Base-by-base conservation (phyloP, 2,329 filamentous ascomycete genomes). In the Proliferodiscus dingleyae region DNA sequence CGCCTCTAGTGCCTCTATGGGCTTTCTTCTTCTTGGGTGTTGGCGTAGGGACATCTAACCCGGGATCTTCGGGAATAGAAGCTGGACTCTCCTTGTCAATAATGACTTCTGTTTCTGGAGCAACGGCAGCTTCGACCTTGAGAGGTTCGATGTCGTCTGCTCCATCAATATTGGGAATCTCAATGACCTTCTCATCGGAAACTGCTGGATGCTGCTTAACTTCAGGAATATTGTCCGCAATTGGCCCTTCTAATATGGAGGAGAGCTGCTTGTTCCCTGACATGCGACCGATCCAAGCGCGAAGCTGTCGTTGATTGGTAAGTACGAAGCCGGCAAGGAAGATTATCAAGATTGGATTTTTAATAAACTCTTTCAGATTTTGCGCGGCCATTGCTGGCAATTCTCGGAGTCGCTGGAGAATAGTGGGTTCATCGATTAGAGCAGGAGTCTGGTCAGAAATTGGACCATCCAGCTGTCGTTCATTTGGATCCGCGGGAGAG, bases 1-100 rank as follows among this genome's bases (percentile, higher is more conserved):
- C 85, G 18, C 85, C 86, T 38, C 86, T 77, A n/a, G 79, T 75
- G 3, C 86, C 86, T 45, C 85, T 74, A 45, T 85, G 83, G 0
- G 78, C 74, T 62, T 84, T 87, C 61, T 80, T 84, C 64, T 84
- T 83, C 58, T 57, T 60, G 29, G 50, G 40, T 33, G 59, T 59
- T 29, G 43, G 36, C 32, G 38, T 26, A n/a, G 30, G n/a, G 9
- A 21, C 34, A 16, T 67, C 61, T 26, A 60, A 58, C 16, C 13
- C 19, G 13, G 41, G 42, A 24, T 29, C 22, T 11, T 46, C 46
- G 9, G 37, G 24, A 13, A 41, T 41, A 3, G 37, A 4, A 15
- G 34, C 21, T 11, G 36, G 21, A 19, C 22, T 11, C 9, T 46
- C 37, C 18, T 30, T 32, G 5, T 47, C 41, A 13, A 16, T 19